Percentiles rank a stretch among this genome's conserved stretches.
Conservation (phyloP, 805 yeast genomes). For the Barnettozyma salicaria region DNA sequence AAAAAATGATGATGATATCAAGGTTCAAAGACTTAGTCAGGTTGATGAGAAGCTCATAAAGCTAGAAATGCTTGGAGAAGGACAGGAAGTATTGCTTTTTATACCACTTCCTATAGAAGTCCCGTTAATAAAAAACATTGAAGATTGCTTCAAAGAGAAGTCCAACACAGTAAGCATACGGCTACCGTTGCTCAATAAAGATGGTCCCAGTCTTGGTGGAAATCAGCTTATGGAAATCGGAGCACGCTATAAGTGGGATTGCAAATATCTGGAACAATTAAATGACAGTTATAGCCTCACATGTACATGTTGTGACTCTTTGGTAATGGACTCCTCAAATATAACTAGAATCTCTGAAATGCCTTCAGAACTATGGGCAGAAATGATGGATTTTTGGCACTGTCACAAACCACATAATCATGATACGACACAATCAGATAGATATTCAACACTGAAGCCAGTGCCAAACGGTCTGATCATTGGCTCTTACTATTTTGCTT, state of each 20-base stretch:
- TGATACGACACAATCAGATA: conserved; percentile 18
- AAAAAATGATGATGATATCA: not conserved
- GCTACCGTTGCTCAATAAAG: conserved; percentile 9
- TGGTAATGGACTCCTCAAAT: conserved; percentile 28
- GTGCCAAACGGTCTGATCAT: conserved; percentile 36
- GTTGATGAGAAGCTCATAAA: conserved; percentile 6
- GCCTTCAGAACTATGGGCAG: conserved; percentile 94
- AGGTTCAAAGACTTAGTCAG: conserved; percentile 1
- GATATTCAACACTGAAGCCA: conserved; percentile 43
- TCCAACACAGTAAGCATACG: conserved; percentile 9
- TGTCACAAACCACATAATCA: conserved; percentile 71
- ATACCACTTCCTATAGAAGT: conserved; percentile 9
- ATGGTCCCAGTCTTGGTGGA: conserved; percentile 12
- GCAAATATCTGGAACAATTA: conserved; percentile 32
- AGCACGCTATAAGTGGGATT: conserved; percentile 36
- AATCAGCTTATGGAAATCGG: conserved; percentile 22
- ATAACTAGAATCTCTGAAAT: conserved; percentile 44
- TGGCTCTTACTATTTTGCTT: conserved; percentile 49
- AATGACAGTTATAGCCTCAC: conserved; percentile 24
- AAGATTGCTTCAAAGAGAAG: conserved; percentile 1
- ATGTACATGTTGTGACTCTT: conserved; percentile 30
- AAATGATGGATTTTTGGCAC: conserved; percentile 96
- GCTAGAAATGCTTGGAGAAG: not conserved
- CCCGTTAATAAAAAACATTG: conserved; percentile 2
- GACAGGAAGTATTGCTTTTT: not conserved